Evolutionary conservation across 2,329 filamentous ascomycete genomes (phyloP), one percentile per base, ranked within the genome.

Genomic region (Pseudocercospora pini-densiflorae): DNA sequence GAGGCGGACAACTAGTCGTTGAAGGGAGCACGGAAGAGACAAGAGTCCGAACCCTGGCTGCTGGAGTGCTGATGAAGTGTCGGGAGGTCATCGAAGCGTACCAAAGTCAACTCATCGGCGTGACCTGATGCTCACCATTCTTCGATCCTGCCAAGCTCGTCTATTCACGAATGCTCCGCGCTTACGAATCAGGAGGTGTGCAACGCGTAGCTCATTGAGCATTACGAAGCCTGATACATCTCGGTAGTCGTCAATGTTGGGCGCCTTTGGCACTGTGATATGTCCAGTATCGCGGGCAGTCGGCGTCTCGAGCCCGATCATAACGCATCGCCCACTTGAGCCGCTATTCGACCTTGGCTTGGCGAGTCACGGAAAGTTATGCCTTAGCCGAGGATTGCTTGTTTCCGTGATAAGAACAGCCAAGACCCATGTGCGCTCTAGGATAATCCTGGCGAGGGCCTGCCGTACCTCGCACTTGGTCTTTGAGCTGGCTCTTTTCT

Each of bases 71-170:
- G 72, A 87, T 98, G 36, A 90, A 90, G 75, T 84, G 93, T 71
- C 87, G 89, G 55, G 94, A 97, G 79, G 89, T 92, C 8, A 88
- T 94, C 70, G 92, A 96, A 75, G 91, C 89, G 79, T 93, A 93
- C 76, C 90, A 94, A 78, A 87, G 89, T 64, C 78, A 92, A 65
- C 78, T 97, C 73, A 87, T 95, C 81, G 47, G 47, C 19, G 24
- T 27, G 21, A 51, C 14, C 24, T 51, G 47, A 51, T 7, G 21
- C 47, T 51, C 14, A 24, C 8, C 8, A 16, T 14, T 16, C 19
- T 23, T 23, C 24, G 47, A 51, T 27, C 14, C 7, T 19, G 47
- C 24, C 47, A 24, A 51, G 47, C 47, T 23, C 47, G 24, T 51
- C 19, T 14, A 8, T 8, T 40, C 40, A 43, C 40, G n/a, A 8